These are phyloP conservation scores for Kwoniella newhampshirensis DNA, from an alignment of 768 basidiomycete species.

Conservation along the genomic window DNA sequence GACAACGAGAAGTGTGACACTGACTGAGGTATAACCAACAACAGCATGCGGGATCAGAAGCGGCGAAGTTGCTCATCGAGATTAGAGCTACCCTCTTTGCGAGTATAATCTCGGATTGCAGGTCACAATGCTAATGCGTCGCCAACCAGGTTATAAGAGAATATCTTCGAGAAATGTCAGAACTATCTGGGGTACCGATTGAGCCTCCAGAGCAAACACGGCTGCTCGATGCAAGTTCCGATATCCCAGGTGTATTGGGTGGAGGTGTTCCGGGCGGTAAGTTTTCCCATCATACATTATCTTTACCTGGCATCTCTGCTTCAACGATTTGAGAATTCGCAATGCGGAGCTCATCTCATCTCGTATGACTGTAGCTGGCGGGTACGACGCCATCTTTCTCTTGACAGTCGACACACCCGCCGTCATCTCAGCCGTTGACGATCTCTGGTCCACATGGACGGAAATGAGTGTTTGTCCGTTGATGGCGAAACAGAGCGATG, in stretches of 20 bases:
- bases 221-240: conserved; percentile 73
- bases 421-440: conserved; percentile 53
- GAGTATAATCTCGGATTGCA: neutral
- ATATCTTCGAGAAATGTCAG: conserved; percentile 83
- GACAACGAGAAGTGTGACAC: neutral
- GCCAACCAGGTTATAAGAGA: conserved; percentile 69
- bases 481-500: conserved; percentile 43
- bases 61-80: neutral
- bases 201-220: conserved; percentile 84
- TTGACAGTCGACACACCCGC: conserved; percentile 63
- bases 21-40: neutral
- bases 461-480: conserved; percentile 56
- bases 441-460: conserved; percentile 50
- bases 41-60: neutral
- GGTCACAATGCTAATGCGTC: neutral
- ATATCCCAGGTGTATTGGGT: conserved; percentile 78
- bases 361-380: conserved; percentile 67
- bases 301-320: neutral
- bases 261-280: conserved; percentile 95
- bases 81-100: conserved; percentile 10
- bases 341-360: too few relatives aligned
- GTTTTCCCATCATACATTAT: conserved; percentile 36
- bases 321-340: neutral
- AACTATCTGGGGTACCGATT: conserved; percentile 72
- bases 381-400: conserved; percentile 95